Evolutionary conservation across 208 protist species (phyloP).

Genomic region (Phytomonas serpens): DNA sequence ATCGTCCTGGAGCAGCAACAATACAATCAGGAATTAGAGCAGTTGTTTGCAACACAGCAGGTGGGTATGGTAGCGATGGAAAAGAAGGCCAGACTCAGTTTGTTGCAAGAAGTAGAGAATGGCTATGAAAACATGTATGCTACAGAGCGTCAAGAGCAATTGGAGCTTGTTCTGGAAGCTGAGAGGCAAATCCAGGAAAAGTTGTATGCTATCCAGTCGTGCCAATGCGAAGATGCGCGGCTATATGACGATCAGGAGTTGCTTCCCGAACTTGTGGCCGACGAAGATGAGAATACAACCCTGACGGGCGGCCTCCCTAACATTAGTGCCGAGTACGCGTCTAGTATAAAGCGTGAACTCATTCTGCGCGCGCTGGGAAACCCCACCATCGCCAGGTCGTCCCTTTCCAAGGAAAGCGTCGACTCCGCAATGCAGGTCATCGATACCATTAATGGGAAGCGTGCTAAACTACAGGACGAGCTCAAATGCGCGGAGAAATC

Average conservation of each 20-base stretch:
- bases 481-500: slow-evolving; percentile 18
- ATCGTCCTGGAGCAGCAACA: slow-evolving; percentile 23
- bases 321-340: slow-evolving; percentile 6
- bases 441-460: slow-evolving; percentile 20
- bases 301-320: neutral
- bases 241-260: slow-evolving; percentile 45
- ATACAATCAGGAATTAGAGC: slow-evolving; percentile 28
- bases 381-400: slow-evolving; percentile 11
- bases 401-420: slow-evolving; percentile 17
- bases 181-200: slow-evolving; percentile 40
- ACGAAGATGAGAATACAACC: neutral
- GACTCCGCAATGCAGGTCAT: slow-evolving; percentile 36
- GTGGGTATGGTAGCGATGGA: slow-evolving; percentile 32
- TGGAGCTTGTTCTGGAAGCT: slow-evolving; percentile 14
- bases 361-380: slow-evolving; percentile 33
- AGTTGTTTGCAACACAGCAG: slow-evolving; percentile 23
- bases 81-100: slow-evolving; percentile 22
- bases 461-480: slow-evolving; percentile 21
- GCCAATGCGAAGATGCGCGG: slow-evolving; percentile 38
- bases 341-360: slow-evolving; percentile 24
- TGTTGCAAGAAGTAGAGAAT: slow-evolving; percentile 26
- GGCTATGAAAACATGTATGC: slow-evolving; percentile 19
- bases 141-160: slow-evolving; percentile 25
- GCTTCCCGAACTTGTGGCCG: slow-evolving; percentile 8
- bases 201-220: slow-evolving; percentile 26